These are phyloP conservation scores for Senecio squalidus DNA, from an alignment of 140 eudicot genomes.

Conservation along the genomic window DNA sequence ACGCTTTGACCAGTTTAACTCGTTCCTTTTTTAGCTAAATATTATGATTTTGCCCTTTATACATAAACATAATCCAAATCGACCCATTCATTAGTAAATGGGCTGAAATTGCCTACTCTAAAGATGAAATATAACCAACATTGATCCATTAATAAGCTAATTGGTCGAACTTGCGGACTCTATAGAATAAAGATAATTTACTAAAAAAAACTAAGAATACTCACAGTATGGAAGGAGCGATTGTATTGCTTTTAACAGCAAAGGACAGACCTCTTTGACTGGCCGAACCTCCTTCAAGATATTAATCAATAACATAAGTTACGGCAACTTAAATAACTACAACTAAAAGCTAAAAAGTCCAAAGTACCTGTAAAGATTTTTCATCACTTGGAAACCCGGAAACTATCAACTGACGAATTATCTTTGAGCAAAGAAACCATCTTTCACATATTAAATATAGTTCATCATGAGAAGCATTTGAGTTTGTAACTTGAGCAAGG, in stretches of 20 bases:
- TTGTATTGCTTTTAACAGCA: conserved; percentile 77
- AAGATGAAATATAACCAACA: too few relatives aligned
- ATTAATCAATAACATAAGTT: not conserved
- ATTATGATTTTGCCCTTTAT: too few relatives aligned
- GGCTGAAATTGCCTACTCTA: too few relatives aligned
- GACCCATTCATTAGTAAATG: too few relatives aligned
- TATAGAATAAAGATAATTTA: too few relatives aligned
- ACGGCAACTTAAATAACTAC: not conserved
- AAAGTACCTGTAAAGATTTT: conserved; percentile 69
- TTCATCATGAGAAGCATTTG: conserved; percentile 64
- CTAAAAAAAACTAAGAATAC: conserved; percentile 23
- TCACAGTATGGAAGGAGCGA: conserved; percentile 83
- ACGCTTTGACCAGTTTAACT: too few relatives aligned
- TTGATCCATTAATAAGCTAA: too few relatives aligned
- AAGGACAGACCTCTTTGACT: conserved; percentile 83
- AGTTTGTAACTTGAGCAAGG: conserved; percentile 46
- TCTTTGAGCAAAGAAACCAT: conserved; percentile 92
- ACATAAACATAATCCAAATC: too few relatives aligned
- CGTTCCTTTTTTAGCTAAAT: too few relatives aligned
- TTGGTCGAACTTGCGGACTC: too few relatives aligned
- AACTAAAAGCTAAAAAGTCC: not conserved
- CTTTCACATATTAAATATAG: conserved; percentile 78
- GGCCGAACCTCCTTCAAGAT: conserved; percentile 75
- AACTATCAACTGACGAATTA: conserved; percentile 73
- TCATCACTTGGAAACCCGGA: conserved; percentile 92